Base-by-base conservation (phyloP, 2,329 filamentous ascomycete species). In the Reticulascus tulasneorum region DNA sequence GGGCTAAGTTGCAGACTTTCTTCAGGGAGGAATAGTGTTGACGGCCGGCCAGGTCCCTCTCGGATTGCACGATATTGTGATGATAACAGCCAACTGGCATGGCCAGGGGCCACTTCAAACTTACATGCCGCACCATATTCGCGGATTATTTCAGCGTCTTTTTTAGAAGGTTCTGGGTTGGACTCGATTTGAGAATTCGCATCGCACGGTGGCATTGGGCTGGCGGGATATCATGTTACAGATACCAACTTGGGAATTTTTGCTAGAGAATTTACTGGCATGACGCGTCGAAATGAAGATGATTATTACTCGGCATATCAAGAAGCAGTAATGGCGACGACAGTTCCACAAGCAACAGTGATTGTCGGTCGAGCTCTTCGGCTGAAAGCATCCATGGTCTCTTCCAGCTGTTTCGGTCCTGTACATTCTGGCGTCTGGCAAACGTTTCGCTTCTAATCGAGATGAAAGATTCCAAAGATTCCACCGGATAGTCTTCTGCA, bases 21-120 rank as follows among this genome's bases (percentile, higher is more conserved):
- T 40, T 34, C 42, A 42, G 42, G 29, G 33, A 28, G 19, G 23
- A 26, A 28, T 35, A n/a, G n/a, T 45, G 38, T 46, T 46, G 44
- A 46, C 42, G 42, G 38, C 38, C 44, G 42, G 19, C 37, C 44
- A 46, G 44, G 44, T 45, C 44, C 29, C 35, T 46, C 44, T 33
- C 44, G 33, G 42, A 45, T 23, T 46, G 44, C 29, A 41, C 42
- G 26, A 45, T 46, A 30, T 39, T 46, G 35, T 46, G 42, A 46
- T 30, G 40, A 31, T 18, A 20, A 26, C 9, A 16, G 38, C 36
- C 32, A 25, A 42, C 37, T 40, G 40, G 40, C 24, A 28, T 37
- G 36, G 40, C 18, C 17, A 22, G 11, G 16, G 28, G 26, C 18
- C 19, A n/a, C n/a, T n/a, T n/a, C n/a, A n/a, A n/a, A n/a, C n/a